phyloP scores from a whole-genome alignment of 768 basidiomycete species.

The Candolleomyces aberdarensis region DNA sequence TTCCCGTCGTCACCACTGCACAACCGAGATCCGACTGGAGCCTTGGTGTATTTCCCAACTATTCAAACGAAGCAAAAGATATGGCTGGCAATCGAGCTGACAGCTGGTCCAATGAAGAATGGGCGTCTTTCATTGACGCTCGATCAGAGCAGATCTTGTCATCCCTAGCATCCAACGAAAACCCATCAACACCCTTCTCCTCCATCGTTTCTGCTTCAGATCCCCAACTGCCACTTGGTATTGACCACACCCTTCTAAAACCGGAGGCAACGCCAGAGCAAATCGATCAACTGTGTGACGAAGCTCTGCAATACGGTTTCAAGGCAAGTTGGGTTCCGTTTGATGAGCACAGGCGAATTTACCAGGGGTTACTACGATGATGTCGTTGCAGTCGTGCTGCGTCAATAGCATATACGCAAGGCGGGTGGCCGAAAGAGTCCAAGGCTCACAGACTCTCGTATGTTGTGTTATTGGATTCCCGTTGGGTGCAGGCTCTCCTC shows the following conservation, averaged over 20 bases:
- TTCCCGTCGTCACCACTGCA: too few species aligned
- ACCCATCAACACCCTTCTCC: background rate
- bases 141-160: background rate
- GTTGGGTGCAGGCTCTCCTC: slow-evolving; percentile 42
- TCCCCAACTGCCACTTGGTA: slow-evolving; percentile 31
- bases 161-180: background rate
- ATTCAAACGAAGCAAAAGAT: too few species aligned
- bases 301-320: slow-evolving; percentile 46
- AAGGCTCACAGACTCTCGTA: slow-evolving; percentile 34
- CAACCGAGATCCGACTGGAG: too few species aligned
- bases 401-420: slow-evolving; percentile 45
- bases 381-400: slow-evolving; percentile 42
- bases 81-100: background rate
- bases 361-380: background rate
- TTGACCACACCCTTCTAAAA: slow-evolving; percentile 51
- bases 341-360: background rate
- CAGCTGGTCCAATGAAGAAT: slow-evolving; percentile 8
- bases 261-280: slow-evolving; percentile 44
- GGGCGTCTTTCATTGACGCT: slow-evolving; percentile 7
- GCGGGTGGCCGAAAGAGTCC: slow-evolving; percentile 37
- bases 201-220: slow-evolving; percentile 21
- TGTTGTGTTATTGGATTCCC: slow-evolving; percentile 54
- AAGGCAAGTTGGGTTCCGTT: slow-evolving; percentile 29
- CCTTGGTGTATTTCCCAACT: too few species aligned
- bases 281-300: slow-evolving; percentile 45